Evolutionary conservation across 192 early-diverging fungal species (phyloP).

Genomic region (Coemansia sp.): DNA sequence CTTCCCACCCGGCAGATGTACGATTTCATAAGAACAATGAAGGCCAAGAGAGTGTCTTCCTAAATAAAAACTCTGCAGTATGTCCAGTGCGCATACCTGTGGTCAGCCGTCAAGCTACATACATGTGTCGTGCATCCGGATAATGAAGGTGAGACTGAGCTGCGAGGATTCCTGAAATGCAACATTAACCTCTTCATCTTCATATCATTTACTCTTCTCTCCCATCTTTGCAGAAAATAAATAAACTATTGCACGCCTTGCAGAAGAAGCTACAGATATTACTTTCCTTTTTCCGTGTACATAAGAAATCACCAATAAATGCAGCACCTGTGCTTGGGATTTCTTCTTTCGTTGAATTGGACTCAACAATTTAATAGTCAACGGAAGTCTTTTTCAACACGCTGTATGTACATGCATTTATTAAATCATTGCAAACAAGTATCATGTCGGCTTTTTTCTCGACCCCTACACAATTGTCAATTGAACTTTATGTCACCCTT

Average conservation of each 20-base stretch:
- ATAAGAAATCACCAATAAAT: conserved; percentile 1
- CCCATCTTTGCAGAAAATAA: not conserved
- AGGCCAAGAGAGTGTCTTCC: not conserved
- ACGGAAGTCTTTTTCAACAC: conserved; percentile 7
- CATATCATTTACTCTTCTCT: not conserved
- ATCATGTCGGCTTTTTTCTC: not conserved
- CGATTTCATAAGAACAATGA: conserved; percentile 11
- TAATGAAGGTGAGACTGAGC: conserved; percentile 1
- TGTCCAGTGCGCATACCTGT: not conserved
- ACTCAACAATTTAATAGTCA: conserved; percentile 15
- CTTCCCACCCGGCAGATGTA: conserved; percentile 2
- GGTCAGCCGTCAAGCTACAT: conserved; percentile 9
- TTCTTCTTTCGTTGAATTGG: not conserved
- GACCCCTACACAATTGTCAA: not conserved
- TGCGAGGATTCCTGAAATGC: not conserved
- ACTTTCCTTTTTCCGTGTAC: not conserved
- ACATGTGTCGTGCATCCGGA: conserved; percentile 1
- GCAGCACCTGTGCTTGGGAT: conserved; percentile 2
- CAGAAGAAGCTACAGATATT: not conserved
- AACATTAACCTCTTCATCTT: not conserved
- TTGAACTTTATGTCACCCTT: not conserved
- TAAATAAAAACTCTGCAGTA: conserved; percentile 1
- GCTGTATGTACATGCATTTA: conserved; percentile 12
- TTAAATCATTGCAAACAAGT: conserved; percentile 1
- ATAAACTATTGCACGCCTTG: not conserved